Evolutionary conservation across 805 yeast genomes (phyloP).

Genomic region (Candida parachauliodes): DNA sequence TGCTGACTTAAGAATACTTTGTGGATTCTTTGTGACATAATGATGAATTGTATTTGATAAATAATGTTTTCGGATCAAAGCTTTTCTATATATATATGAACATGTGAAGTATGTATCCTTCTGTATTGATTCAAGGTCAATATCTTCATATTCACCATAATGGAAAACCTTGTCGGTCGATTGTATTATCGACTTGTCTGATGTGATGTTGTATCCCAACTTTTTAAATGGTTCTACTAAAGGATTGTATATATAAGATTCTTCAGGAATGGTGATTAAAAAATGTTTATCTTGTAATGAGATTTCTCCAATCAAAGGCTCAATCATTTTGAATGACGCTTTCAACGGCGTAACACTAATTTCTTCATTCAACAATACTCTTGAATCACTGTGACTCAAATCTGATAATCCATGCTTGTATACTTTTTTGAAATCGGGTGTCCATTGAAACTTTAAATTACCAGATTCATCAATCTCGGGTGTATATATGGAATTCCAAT

Average conservation of each 20-base stretch:
- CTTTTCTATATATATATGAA: conserved; percentile 85
- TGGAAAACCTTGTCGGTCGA: conserved; percentile 50
- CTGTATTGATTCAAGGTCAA: conserved; percentile 66
- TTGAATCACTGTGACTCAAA: conserved; percentile 59
- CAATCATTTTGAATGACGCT: conserved; percentile 63
- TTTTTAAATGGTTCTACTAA: conserved; percentile 32
- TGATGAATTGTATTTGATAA: conserved; percentile 79
- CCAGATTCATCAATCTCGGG: conserved; percentile 22
- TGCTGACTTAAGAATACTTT: conserved; percentile 53
- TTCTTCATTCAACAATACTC: conserved; percentile 60
- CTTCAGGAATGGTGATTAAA: conserved; percentile 35
- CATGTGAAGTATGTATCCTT: conserved; percentile 58
- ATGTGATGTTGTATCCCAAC: conserved; percentile 17
- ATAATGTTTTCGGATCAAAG: conserved; percentile 85
- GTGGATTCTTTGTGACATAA: conserved; percentile 71
- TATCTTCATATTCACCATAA: conserved; percentile 85
- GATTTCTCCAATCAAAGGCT: conserved; percentile 55
- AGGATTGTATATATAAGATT: conserved; percentile 42
- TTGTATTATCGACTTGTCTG: conserved; percentile 20
- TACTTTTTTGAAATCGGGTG: conserved; percentile 72
- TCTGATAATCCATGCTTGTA: conserved; percentile 46
- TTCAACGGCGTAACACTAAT: conserved; percentile 55
- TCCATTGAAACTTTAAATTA: conserved; percentile 65
- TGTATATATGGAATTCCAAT: conserved; percentile 69
- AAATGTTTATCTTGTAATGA: conserved; percentile 29